These are phyloP conservation scores for Cicer cuneatum DNA, from an alignment of 306 rosid genomes.

Conservation along the genomic window DNA sequence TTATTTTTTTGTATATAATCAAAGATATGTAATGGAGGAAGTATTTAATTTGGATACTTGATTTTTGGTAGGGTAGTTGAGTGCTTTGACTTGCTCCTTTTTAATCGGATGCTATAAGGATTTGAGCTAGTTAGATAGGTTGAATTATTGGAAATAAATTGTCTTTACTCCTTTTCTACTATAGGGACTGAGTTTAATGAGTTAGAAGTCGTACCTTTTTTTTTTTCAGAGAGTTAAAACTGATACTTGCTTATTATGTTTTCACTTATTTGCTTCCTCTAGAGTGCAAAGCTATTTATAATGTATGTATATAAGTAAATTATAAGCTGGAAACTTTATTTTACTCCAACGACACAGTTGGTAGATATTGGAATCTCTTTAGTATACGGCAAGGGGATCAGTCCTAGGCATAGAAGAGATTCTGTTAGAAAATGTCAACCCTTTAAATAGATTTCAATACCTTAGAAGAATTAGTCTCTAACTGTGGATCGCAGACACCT, in stretches of 20 bases:
- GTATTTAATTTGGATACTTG: background rate
- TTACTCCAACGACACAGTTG: background rate
- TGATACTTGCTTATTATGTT: background rate
- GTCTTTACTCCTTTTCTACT: slow-evolving; percentile 1
- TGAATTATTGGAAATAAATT: slow-evolving; percentile 1
- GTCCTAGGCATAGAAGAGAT: background rate
- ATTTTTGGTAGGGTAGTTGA: slow-evolving; percentile 15
- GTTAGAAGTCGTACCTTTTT: background rate
- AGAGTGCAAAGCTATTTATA: background rate
- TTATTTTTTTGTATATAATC: no score
- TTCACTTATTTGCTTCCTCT: background rate
- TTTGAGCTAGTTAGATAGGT: slow-evolving; percentile 9
- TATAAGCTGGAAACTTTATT: background rate
- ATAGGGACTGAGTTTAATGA: background rate
- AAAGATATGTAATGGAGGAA: no score
- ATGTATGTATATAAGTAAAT: background rate
- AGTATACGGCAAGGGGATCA: background rate
- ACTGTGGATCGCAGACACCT: background rate
- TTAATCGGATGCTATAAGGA: background rate
- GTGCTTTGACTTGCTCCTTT: slow-evolving; percentile 2
- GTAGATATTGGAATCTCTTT: background rate
- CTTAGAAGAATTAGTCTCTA: background rate
- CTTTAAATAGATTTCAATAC: background rate
- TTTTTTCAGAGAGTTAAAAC: no score
- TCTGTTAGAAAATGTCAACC: background rate